These are phyloP conservation scores for Sphenostylis stenocarpa DNA, from an alignment of 306 rosid species.

Conservation along the genomic window DNA sequence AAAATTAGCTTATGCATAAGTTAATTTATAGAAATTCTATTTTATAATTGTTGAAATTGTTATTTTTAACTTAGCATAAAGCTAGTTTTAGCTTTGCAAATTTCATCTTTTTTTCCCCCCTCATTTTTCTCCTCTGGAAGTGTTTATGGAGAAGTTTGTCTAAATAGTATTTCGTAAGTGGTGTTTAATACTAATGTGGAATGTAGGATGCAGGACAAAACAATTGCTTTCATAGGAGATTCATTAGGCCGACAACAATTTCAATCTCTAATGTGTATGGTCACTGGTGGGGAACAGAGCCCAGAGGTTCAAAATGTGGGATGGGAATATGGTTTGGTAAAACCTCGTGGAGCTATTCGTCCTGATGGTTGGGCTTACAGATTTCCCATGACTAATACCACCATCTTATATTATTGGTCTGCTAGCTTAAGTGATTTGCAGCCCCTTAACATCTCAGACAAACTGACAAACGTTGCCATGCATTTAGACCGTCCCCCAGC, in stretches of 20 bases:
- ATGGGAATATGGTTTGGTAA: constrained; percentile 69
- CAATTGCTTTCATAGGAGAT: constrained; percentile 87
- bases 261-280: constrained; percentile 95
- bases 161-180: not conserved
- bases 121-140: no score
- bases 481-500: constrained; percentile 93
- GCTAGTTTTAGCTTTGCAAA: no score
- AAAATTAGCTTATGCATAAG: no score
- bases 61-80: no score
- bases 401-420: constrained; percentile 91
- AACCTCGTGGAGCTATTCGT: constrained; percentile 78
- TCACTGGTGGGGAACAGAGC: constrained; percentile 68
- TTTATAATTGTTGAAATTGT: no score
- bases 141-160: no score
- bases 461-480: constrained; percentile 65
- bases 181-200: constrained; percentile 39
- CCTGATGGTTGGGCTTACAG: constrained; percentile 97
- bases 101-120: no score
- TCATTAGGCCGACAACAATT: constrained; percentile 93
- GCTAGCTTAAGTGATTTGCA: constrained; percentile 81
- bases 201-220: constrained; percentile 88
- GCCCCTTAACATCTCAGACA: constrained; percentile 58
- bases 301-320: constrained; percentile 75
- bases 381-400: constrained; percentile 75
- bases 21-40: no score